phyloP scores from a whole-genome alignment of 306 rosid genomes.

The Dalbergia cultrata region DNA sequence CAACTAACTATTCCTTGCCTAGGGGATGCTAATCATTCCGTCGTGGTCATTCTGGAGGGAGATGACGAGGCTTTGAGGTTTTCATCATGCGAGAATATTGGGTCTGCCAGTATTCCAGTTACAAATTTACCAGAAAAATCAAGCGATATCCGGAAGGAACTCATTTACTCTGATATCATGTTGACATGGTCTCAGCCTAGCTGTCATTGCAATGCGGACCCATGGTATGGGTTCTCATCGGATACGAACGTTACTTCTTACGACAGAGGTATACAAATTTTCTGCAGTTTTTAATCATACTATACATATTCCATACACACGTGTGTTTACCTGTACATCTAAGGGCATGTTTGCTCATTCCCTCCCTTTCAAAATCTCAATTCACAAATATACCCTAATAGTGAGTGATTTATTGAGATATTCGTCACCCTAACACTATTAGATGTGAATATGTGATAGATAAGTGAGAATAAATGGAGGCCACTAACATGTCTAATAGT shows the following conservation, averaged over 20 bases:
- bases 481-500: too few species aligned
- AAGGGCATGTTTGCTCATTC: too few species aligned
- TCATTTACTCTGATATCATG: neutral
- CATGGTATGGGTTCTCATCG: neutral
- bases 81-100: neutral
- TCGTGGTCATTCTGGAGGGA: neutral
- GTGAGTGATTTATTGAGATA: too few species aligned
- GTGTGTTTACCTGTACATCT: too few species aligned
- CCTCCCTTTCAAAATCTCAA: too few species aligned
- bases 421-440: too few species aligned
- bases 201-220: slow-evolving; percentile 18
- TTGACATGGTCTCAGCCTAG: neutral
- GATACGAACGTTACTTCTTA: neutral
- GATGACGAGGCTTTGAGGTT: neutral
- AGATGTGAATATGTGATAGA: too few species aligned
- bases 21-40: neutral
- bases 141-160: neutral
- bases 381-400: too few species aligned
- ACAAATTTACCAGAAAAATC: too few species aligned
- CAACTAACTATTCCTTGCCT: neutral
- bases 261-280: slow-evolving; percentile 29
- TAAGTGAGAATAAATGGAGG: too few species aligned
- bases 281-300: neutral
- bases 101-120: neutral
- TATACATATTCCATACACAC: too few species aligned